phyloP scores from a whole-genome alignment of 768 basidiomycete species.

The Mycena rebaudengoi region DNA sequence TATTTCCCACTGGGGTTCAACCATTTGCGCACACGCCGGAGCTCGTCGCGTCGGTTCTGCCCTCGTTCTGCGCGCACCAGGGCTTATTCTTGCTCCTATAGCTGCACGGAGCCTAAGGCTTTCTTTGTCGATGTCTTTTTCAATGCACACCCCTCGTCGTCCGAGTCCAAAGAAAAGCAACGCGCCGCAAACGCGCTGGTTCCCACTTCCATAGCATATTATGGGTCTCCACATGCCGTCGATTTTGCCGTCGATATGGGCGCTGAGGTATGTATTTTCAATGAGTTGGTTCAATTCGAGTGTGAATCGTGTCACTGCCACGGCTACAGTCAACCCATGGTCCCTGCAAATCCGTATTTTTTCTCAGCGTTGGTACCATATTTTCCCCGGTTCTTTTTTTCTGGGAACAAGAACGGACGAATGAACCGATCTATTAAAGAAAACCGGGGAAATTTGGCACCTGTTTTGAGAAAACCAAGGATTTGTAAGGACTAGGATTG shows the following conservation, averaged over 20 bases:
- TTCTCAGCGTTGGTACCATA: too few species aligned
- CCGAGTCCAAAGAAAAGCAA: conserved; percentile 63
- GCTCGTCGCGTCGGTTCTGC: conserved; percentile 63
- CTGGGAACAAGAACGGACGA: too few species aligned
- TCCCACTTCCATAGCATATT: conserved; percentile 75
- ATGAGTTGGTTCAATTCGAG: too few species aligned
- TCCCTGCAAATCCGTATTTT: too few species aligned
- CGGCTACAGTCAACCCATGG: too few species aligned
- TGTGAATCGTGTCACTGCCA: too few species aligned
- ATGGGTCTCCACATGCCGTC: conserved; percentile 69
- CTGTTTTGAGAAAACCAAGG: too few species aligned
- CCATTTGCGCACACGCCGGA: conserved; percentile 71
- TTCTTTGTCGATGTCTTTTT: conserved; percentile 82
- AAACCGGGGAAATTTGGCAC: too few species aligned
- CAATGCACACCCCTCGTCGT: conserved; percentile 66
- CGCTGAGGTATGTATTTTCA: conserved; percentile 59
- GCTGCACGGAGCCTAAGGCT: conserved; percentile 74
- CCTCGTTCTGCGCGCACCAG: neutral
- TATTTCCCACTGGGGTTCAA: conserved; percentile 71
- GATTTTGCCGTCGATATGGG: conserved; percentile 80
- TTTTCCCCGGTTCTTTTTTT: too few species aligned
- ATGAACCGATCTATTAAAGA: too few species aligned
- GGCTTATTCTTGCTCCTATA: conserved; percentile 36
- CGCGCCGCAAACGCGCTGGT: conserved; percentile 76
- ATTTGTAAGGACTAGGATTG: too few species aligned